These are phyloP conservation scores for Cornus controversa DNA, from an alignment of 148 eudicot genomes.

Conservation along the genomic window DNA sequence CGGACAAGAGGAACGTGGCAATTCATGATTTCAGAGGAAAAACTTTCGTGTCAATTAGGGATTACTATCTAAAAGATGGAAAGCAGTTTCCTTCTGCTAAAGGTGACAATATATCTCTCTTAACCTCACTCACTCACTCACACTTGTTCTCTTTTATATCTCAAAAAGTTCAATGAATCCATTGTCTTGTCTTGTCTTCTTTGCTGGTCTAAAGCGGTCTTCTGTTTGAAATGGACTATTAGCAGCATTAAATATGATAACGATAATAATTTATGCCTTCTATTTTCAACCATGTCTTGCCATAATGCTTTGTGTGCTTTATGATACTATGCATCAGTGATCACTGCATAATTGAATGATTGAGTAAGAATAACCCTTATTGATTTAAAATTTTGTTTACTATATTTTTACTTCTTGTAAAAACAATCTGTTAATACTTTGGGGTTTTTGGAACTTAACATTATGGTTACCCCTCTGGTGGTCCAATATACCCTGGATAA, in stretches of 20 bases:
- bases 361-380: no score
- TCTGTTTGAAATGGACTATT: not conserved
- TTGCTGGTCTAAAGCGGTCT: not conserved
- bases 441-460: not conserved
- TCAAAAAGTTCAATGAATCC: not conserved
- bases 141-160: not conserved
- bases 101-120: slow-evolving; percentile 28
- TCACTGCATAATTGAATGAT: no score
- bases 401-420: not conserved
- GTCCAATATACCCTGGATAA: no score
- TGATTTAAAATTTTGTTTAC: not conserved
- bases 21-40: slow-evolving; percentile 35
- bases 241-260: not conserved
- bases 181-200: slow-evolving; percentile 1
- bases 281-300: not conserved
- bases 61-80: slow-evolving; percentile 46
- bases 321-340: no score
- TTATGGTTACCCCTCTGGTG: not conserved
- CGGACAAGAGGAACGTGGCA: slow-evolving; percentile 51
- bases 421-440: not conserved
- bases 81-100: slow-evolving; percentile 38
- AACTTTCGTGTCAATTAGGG: slow-evolving; percentile 49
- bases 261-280: not conserved
- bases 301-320: not conserved
- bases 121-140: no score